Percentiles rank a stretch among this genome's conserved stretches.
phyloP scores from a whole-genome alignment of 352 stramenopile genomes.

The Globisporangium echinulatum region DNA sequence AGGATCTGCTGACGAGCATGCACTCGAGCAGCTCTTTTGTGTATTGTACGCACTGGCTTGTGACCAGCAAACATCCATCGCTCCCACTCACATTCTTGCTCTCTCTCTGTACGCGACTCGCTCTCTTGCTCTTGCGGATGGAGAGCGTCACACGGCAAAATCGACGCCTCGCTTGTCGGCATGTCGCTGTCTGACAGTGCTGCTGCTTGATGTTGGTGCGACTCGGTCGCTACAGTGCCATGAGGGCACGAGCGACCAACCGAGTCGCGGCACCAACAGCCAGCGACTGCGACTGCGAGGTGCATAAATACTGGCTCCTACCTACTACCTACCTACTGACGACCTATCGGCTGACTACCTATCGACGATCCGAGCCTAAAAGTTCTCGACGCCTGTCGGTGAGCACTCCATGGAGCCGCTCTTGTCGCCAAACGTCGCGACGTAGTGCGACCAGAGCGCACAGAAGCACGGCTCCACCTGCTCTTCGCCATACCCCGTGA shows the following conservation, averaged over 20 bases:
- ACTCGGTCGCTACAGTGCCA: too few species aligned
- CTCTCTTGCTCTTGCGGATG: neutral
- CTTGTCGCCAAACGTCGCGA: conserved; percentile 67
- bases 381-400: conserved; percentile 57
- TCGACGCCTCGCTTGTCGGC: too few species aligned
- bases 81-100: neutral
- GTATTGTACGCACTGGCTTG: too few species aligned
- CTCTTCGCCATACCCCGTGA: conserved; percentile 75
- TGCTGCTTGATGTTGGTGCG: too few species aligned
- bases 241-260: too few species aligned
- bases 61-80: neutral
- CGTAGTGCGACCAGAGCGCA: conserved; percentile 80
- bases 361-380: conserved; percentile 6
- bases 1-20: too few species aligned
- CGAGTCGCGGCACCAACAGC: too few species aligned
- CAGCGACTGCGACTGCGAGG: neutral
- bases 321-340: neutral
- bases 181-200: too few species aligned
- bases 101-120: neutral
- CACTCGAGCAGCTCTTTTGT: too few species aligned
- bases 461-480: conserved; percentile 82
- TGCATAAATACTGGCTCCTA: conserved; percentile 2
- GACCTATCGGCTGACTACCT: too few species aligned
- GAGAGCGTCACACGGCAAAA: too few species aligned
- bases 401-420: conserved; percentile 55